These are phyloP conservation scores for Angomonas ambiguus DNA, from an alignment of 208 protist genomes.

Conservation along the genomic window DNA sequence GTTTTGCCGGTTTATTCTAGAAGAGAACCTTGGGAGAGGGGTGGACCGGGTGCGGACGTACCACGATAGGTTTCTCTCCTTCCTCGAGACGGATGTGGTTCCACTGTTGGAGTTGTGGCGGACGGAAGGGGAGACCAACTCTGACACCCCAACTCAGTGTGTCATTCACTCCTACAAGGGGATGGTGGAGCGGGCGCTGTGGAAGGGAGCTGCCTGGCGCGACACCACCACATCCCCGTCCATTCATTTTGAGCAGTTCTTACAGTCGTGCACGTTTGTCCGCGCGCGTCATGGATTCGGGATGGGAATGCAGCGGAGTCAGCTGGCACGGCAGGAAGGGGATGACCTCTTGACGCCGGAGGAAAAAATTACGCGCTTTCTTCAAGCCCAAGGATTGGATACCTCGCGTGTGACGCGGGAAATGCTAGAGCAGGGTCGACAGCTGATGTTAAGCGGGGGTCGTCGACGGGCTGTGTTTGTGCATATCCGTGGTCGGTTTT, in stretches of 20 bases:
- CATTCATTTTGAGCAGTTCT: conserved; percentile 26
- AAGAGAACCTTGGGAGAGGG: conserved; percentile 11
- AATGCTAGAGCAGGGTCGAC: conserved; percentile 56
- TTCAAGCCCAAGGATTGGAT: conserved; percentile 80
- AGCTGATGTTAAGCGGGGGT: conserved; percentile 62
- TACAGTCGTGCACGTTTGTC: conserved; percentile 63
- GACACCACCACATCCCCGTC: neutral
- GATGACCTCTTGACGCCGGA: conserved; percentile 62
- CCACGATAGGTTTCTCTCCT: conserved; percentile 24
- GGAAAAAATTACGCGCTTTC: conserved; percentile 66
- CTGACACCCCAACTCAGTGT: conserved; percentile 69
- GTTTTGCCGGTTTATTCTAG: conserved; percentile 33
- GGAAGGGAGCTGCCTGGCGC: conserved; percentile 21
- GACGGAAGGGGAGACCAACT: conserved; percentile 45
- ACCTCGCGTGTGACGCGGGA: conserved; percentile 38
- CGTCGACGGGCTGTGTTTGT: conserved; percentile 72
- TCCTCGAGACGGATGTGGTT: conserved; percentile 23
- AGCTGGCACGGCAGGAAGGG: conserved; percentile 50
- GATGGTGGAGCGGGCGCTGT: conserved; percentile 41
- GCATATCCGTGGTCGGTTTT: conserved; percentile 58
- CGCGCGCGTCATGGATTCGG: conserved; percentile 77
- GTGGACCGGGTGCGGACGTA: conserved; percentile 17
- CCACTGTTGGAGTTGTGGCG: conserved; percentile 51
- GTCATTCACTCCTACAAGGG: conserved; percentile 58
- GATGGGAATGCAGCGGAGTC: conserved; percentile 79